A percentile compares a stretch with the other conserved stretches of the same genome.
Conservation (phyloP, 345 rosid species). For the Salix caprea region DNA sequence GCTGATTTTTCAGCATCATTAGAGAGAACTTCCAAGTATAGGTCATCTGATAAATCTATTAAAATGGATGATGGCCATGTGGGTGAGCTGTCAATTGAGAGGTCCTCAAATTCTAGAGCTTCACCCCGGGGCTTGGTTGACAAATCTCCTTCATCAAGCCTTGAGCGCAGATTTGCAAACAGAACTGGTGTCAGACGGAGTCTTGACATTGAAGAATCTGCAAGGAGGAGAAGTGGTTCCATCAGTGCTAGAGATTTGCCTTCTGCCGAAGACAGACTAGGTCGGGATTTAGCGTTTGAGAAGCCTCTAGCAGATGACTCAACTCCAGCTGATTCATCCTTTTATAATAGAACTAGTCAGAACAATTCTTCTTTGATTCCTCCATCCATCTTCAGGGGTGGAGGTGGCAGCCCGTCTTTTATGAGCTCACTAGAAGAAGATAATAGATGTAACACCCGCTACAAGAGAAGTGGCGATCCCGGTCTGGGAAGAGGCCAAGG, state of each 20-base stretch:
- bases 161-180: conserved; percentile 62
- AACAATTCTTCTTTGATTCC: conserved; percentile 48
- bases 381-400: conserved; percentile 61
- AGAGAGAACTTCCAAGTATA: conserved; percentile 58
- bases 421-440: conserved; percentile 71
- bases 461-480: conserved; percentile 62
- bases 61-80: conserved; percentile 62
- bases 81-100: conserved; percentile 61
- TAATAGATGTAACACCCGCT: conserved; percentile 47
- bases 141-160: conserved; percentile 75
- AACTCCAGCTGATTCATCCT: conserved; percentile 53
- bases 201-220: conserved; percentile 69
- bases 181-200: conserved; percentile 55
- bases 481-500: conserved; percentile 74
- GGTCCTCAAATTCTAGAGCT: conserved; percentile 68
- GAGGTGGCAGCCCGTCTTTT: conserved; percentile 59
- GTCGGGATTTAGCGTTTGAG: conserved; percentile 47
- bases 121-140: conserved; percentile 62
- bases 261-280: conserved; percentile 48
- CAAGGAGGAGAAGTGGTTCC: conserved; percentile 52
- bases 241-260: conserved; percentile 51
- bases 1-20: conserved; percentile 47
- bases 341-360: conserved; percentile 51
- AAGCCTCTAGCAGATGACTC: conserved; percentile 57
- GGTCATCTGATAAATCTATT: conserved; percentile 47